These are phyloP conservation scores for Testicularia cyperi DNA, from an alignment of 1,284 basidiomycete genomes.

Conservation along the genomic window DNA sequence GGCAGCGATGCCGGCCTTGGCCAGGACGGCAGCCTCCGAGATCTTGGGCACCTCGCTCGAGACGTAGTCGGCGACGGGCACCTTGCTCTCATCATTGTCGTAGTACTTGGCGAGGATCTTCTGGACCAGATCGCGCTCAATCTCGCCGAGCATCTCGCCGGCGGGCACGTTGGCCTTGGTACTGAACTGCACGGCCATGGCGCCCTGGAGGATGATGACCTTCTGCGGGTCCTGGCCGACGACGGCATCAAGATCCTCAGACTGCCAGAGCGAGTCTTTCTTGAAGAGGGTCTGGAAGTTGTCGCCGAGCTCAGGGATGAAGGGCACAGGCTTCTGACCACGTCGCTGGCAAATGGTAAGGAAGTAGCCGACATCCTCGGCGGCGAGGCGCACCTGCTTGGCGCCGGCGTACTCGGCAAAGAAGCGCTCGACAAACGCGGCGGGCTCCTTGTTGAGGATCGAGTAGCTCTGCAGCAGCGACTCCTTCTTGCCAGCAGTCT, in stretches of 20 bases:
- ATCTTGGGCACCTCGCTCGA: constrained; percentile 64
- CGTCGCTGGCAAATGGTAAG: constrained; percentile 89
- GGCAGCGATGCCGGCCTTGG: constrained; percentile 63
- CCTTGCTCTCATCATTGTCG: constrained; percentile 72
- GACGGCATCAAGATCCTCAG: constrained; percentile 96
- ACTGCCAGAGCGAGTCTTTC: constrained; percentile 94
- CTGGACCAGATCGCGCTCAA: constrained; percentile 75
- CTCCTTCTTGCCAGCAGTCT: constrained; percentile 44
- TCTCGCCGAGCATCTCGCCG: constrained; percentile 83
- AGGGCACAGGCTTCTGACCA: constrained; percentile 96
- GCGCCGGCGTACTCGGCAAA: constrained; percentile 80
- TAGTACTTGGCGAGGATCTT: constrained; percentile 82
- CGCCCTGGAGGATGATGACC: constrained; percentile 95
- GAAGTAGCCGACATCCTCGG: constrained; percentile 94
- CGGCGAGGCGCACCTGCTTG: constrained; percentile 81
- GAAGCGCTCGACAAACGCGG: constrained; percentile 76
- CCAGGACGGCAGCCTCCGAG: constrained; percentile 62
- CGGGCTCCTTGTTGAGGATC: constrained; percentile 75
- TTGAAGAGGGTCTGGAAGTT: constrained; percentile 72
- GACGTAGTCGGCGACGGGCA: constrained; percentile 86
- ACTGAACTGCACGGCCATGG: constrained; percentile 86
- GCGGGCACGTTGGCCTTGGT: constrained; percentile 89
- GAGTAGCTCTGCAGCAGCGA: constrained; percentile 72
- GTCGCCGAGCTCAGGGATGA: constrained; percentile 92
- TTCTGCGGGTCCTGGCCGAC: constrained; percentile 91